phyloP scores from a whole-genome alignment of 2,329 filamentous ascomycete genomes.

The Claviceps paspali region DNA sequence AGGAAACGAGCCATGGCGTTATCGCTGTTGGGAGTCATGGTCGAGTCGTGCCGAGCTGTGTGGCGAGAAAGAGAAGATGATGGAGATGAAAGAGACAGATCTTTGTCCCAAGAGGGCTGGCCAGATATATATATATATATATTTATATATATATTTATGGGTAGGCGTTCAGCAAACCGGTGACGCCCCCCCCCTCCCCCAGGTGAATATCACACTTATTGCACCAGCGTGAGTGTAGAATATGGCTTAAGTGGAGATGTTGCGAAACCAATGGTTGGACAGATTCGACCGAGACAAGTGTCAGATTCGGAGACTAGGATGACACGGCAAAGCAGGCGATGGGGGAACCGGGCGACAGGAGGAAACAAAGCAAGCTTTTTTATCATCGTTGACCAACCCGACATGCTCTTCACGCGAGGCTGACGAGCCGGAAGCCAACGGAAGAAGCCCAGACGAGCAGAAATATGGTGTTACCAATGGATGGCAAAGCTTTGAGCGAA shows the following conservation, averaged over 20 bases:
- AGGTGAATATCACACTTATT: no score
- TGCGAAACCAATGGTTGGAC: neutral
- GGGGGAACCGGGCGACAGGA: neutral
- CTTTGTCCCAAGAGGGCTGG: neutral
- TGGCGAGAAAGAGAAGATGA: neutral
- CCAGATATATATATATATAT: neutral
- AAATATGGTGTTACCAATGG: neutral
- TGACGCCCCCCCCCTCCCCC: neutral
- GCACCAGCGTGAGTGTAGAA: neutral
- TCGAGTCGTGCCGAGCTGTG: neutral
- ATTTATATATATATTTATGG: no score
- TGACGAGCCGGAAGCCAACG: neutral
- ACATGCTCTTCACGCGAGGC: neutral
- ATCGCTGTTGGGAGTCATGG: slow-evolving; percentile 39
- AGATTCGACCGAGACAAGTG: slow-evolving; percentile 1
- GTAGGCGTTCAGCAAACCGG: neutral
- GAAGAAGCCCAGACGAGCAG: neutral
- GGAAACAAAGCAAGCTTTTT: neutral
- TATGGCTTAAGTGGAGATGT: neutral
- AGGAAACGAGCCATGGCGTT: slow-evolving; percentile 42
- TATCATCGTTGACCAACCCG: no score
- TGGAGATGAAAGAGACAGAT: no score
- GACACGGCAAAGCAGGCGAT: neutral
- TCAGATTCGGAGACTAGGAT: neutral
- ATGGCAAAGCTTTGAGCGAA: neutral